phyloP scores from a whole-genome alignment of 768 basidiomycete species.

The Termitomyces sp. region DNA sequence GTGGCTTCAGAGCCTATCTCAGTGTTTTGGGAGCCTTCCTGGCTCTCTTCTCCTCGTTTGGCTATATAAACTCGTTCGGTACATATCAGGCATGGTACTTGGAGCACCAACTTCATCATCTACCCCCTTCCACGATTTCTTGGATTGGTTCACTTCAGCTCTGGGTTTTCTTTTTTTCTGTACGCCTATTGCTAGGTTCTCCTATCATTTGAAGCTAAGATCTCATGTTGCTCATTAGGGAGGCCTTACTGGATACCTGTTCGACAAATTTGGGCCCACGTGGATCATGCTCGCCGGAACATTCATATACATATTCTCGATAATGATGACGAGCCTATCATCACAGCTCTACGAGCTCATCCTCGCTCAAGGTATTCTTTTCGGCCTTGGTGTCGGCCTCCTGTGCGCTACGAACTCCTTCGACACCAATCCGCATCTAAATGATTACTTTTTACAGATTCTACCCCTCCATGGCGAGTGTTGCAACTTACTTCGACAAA shows the following conservation, averaged over 20 bases:
- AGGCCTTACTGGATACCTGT: slow-evolving; percentile 54
- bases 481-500: slow-evolving; percentile 61
- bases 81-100: slow-evolving; percentile 70
- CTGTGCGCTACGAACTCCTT: slow-evolving; percentile 37
- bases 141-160: slow-evolving; percentile 73
- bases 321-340: slow-evolving; percentile 60
- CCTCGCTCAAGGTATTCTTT: slow-evolving; percentile 59
- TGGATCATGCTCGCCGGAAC: slow-evolving; percentile 50
- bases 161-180: slow-evolving; percentile 68
- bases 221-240: slow-evolving; percentile 36
- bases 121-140: slow-evolving; percentile 54
- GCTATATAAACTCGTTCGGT: slow-evolving; percentile 69
- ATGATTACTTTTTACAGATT: slow-evolving; percentile 38
- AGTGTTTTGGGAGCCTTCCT: slow-evolving; percentile 63
- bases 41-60: slow-evolving; percentile 67
- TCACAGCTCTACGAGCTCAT: slow-evolving; percentile 57
- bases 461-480: slow-evolving; percentile 63
- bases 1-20: slow-evolving; percentile 34
- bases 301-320: slow-evolving; percentile 41
- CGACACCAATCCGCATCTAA: slow-evolving; percentile 8
- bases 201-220: neutral
- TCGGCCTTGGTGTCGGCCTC: slow-evolving; percentile 62
- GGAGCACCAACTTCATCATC: slow-evolving; percentile 48
- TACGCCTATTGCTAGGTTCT: slow-evolving; percentile 25
- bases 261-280: slow-evolving; percentile 58